Base-by-base conservation (phyloP, 768 basidiomycete species). In the Leccinum disarticulatum region DNA sequence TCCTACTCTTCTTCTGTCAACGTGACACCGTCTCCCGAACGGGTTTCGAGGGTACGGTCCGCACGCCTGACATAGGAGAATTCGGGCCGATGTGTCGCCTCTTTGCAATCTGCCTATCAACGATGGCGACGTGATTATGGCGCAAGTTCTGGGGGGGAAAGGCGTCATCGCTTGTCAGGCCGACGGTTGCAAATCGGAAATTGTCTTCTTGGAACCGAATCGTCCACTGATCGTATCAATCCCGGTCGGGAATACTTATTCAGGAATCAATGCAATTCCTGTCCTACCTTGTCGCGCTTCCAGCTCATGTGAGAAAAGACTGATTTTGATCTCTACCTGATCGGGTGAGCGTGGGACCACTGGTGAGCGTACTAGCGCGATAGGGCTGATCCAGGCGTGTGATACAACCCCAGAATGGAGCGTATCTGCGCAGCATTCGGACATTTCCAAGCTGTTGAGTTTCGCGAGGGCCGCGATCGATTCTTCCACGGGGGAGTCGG, bases 251-350 rank as follows among this genome's bases (percentile, higher is more conserved):
- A 4, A 33, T 14, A 17, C 6, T 36, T 14, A 17, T 36, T 38
- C 25, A n/a, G n/a, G n/a, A 38, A 49, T 33, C 2, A 5, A 61
- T 28, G 36, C 2, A 7, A 13, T 25, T 27, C 25, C n/a, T 43
- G 17, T 3, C 49, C 31, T 54, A 76, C 78, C 77, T 54, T 77
- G 74, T 67, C 75, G 77, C 25, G 82, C 79, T 60, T 84, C 76
- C 25, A 77, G 76, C 61, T 83, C 82, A 54, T 83, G 84, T 1
- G 80, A 76, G 77, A 82, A 87, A 15, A 81, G 78, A 62, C 83
- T 86, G 43, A 87, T 71, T 67, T 91, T 88, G 53, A 89, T 86
- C 69, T 90, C 88, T 11, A 87, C 83, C 81, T 76, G 59, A 88
- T 79, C 1, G 81, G 84, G 52, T 81, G 75, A 19, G 86, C 76